Evolutionary conservation across 139 green algal species (phyloP), one percentile per base, ranked within the genome.

Genomic region (Chlamydomonas schloesseri): DNA sequence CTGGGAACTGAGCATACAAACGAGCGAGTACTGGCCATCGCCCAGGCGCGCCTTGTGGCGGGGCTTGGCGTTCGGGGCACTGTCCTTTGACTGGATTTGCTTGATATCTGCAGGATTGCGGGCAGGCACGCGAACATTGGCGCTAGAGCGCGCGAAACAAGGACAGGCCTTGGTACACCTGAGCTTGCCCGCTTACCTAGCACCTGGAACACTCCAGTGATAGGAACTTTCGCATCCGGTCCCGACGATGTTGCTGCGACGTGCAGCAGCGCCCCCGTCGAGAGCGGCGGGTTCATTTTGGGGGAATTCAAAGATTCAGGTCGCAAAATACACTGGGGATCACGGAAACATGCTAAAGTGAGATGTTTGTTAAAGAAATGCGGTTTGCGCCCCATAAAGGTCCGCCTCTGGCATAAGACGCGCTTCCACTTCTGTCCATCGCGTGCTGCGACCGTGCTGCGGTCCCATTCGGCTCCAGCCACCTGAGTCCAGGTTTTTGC

Each of bases 1-100:
- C 90, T 99, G 94, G 0, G 93, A 95, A 21, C 96, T 93, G 34
- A 98, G 82, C 94, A 99, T 97, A 29, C 91, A 91, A 24, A 89
- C 89, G 33, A 88, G 86, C 37, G 62, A 74, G 53, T 83, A 83
- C 31, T 88, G 13, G 15, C 90, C 90, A 57, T 93, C 90, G 57
- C 70, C 89, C 24, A 91, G 80, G 36, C 58, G 83, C 10, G 91
- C 46, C 28, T 82, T 75, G 36, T 65, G 87, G 28, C 90, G 87
- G 29, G 36, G 62, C 31, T 75, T 84, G 23, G 23, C 70, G 34
- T 60, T 73, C 5, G 42, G 6, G 6, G 42, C 42, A 8, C 24
- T 34, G 21, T 83, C 64, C 13, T 83, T 83, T 11, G 4, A 21
- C 15, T 37, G n/a, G 0, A 83, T 64, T 33, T 68, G 62, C 6